phyloP scores from a whole-genome alignment of 768 basidiomycete species.

The Candolleomyces aberdarensis region DNA sequence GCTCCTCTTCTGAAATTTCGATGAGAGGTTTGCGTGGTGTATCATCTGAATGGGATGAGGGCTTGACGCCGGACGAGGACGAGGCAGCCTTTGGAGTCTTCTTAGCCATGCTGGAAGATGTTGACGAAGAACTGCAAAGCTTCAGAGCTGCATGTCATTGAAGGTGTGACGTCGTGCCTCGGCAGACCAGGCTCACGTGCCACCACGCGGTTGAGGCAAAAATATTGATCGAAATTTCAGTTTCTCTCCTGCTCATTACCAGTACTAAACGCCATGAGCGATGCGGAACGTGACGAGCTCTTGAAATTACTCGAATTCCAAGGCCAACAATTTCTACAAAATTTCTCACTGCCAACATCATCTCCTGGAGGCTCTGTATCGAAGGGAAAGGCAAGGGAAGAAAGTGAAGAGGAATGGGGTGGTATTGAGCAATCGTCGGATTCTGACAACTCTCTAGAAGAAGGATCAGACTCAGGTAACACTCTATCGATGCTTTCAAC shows the following conservation, averaged over 20 bases:
- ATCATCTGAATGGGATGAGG: background rate
- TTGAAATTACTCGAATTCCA: constrained; percentile 43
- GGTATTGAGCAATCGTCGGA: constrained; percentile 28
- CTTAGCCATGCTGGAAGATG: constrained; percentile 21
- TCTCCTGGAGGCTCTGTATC: background rate
- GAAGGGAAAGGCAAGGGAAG: constrained; percentile 11
- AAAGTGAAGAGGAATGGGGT: constrained; percentile 35
- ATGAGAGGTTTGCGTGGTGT: constrained; percentile 24
- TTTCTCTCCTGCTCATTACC: background rate
- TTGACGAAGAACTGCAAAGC: background rate
- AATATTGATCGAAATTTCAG: background rate
- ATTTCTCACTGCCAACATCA: constrained; percentile 31
- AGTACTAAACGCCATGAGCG: constrained; percentile 17
- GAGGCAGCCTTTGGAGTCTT: constrained; percentile 14
- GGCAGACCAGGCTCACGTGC: background rate
- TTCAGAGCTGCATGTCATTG: no score
- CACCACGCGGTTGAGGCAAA: background rate
- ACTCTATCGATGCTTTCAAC: background rate
- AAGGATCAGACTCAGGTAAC: constrained; percentile 1
- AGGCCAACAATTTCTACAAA: constrained; percentile 44
- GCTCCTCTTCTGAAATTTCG: constrained; percentile 69
- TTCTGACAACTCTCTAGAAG: constrained; percentile 12
- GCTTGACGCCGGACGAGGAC: constrained; percentile 1
- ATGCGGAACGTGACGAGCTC: constrained; percentile 30
- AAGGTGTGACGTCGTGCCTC: constrained; percentile 4